phyloP scores from a whole-genome alignment of 495 filamentous ascomycete genomes.

The Daldinia caldariorum region DNA sequence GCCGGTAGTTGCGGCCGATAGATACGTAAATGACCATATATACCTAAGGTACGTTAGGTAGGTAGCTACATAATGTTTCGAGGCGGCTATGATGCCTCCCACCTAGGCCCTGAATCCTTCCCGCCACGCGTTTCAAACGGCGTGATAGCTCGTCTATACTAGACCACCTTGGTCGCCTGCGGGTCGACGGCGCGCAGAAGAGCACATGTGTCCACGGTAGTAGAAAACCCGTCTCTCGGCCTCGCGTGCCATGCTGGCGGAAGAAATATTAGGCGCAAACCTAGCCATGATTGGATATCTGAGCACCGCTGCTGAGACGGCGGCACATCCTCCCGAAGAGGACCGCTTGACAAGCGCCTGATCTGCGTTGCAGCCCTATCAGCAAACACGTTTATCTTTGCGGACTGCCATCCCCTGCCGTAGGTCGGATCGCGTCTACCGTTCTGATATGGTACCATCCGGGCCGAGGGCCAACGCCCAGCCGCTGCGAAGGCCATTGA shows the following conservation, averaged over 20 bases:
- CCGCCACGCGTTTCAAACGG: conserved; percentile 28
- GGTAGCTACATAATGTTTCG: not conserved
- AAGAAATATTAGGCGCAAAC: conserved; percentile 34
- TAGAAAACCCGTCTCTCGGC: conserved; percentile 20
- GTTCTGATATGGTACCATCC: not conserved
- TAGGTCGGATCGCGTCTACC: not conserved
- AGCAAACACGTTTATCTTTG: not conserved
- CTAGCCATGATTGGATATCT: conserved; percentile 34
- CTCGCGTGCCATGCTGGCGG: conserved; percentile 8
- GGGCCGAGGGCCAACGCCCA: not conserved
- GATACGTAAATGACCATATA: not conserved
- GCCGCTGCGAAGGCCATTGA: not conserved
- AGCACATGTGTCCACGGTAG: conserved; percentile 15
- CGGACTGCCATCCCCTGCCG: not conserved
- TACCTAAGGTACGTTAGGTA: too few relatives aligned
- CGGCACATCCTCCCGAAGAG: conserved; percentile 39
- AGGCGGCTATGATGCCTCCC: conserved; percentile 7
- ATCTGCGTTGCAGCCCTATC: conserved; percentile 10
- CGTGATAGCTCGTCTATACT: conserved; percentile 22
- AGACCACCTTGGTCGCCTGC: not conserved
- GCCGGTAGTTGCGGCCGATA: conserved; percentile 2
- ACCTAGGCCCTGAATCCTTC: conserved; percentile 35
- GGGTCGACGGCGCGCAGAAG: not conserved
- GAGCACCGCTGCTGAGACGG: conserved; percentile 35
- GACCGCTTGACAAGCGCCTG: conserved; percentile 38